These are phyloP conservation scores for Nakataea oryzae DNA, from an alignment of 2,329 filamentous ascomycete species.

Conservation along the genomic window DNA sequence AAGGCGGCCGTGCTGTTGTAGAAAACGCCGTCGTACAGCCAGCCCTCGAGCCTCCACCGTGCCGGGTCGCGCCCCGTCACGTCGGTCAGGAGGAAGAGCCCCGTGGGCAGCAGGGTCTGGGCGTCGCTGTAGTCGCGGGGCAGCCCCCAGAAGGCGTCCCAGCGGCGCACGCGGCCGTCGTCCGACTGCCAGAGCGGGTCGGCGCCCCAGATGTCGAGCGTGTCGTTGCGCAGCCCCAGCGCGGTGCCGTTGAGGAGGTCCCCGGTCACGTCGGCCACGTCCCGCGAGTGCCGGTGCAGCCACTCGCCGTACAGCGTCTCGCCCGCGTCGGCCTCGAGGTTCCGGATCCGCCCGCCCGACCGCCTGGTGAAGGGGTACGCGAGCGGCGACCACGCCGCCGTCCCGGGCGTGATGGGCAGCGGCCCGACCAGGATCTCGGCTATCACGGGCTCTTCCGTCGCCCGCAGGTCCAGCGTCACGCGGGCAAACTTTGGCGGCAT, in stretches of 20 bases:
- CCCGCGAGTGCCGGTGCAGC: slow-evolving; percentile 21
- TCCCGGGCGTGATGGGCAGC: slow-evolving; percentile 29
- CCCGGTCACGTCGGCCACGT: slow-evolving; percentile 28
- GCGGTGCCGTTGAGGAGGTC: slow-evolving; percentile 30
- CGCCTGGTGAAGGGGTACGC: slow-evolving; percentile 30
- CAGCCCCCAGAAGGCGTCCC: slow-evolving; percentile 33
- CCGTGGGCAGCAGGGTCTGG: slow-evolving; percentile 31
- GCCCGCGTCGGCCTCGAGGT: slow-evolving; percentile 25
- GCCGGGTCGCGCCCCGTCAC: slow-evolving; percentile 37
- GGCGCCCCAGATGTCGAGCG: slow-evolving; percentile 26
- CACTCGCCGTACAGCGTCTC: slow-evolving; percentile 17
- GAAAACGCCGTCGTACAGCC: slow-evolving; percentile 43
- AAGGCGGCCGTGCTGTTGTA: slow-evolving; percentile 39
- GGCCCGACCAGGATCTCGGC: slow-evolving; percentile 38
- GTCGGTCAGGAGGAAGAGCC: slow-evolving; percentile 32
- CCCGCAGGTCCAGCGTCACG: slow-evolving; percentile 27
- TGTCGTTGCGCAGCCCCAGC: slow-evolving; percentile 28
- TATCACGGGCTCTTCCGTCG: slow-evolving; percentile 24
- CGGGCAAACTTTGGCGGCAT: slow-evolving; percentile 30
- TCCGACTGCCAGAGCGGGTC: slow-evolving; percentile 31
- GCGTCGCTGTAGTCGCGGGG: slow-evolving; percentile 28
- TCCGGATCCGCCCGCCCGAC: slow-evolving; percentile 25
- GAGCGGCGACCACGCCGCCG: slow-evolving; percentile 25
- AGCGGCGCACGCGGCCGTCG: slow-evolving; percentile 29
- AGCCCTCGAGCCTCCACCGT: slow-evolving; percentile 38